Evolutionary conservation across 257 asterid species (phyloP).

Genomic region (Primulina tabacum): DNA sequence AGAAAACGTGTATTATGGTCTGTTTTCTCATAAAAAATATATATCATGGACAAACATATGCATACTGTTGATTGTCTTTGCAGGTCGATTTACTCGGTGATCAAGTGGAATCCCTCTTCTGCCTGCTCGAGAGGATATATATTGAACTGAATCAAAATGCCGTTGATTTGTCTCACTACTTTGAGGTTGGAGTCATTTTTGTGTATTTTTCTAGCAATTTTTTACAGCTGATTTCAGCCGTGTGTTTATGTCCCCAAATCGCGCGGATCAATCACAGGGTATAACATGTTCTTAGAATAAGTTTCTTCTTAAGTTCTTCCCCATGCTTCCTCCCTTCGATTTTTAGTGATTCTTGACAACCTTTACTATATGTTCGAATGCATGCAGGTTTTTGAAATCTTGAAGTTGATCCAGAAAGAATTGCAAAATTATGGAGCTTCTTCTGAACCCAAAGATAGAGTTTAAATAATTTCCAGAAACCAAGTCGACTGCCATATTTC

Average conservation of each 20-base stretch:
- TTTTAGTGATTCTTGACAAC: too few species aligned
- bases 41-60: background rate
- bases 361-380: background rate
- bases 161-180: conserved; percentile 36
- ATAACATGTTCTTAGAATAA: too few species aligned
- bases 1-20: too few species aligned
- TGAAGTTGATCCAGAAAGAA: conserved; percentile 55
- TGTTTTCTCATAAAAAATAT: too few species aligned
- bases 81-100: conserved; percentile 86
- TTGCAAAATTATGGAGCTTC: conserved; percentile 32
- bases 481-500: too few species aligned
- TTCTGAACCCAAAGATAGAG: conserved; percentile 1
- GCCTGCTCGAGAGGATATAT: conserved; percentile 54
- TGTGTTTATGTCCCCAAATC: too few species aligned
- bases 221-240: too few species aligned
- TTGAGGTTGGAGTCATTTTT: conserved; percentile 33
- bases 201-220: background rate
- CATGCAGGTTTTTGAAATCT: conserved; percentile 53
- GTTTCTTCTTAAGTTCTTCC: too few species aligned
- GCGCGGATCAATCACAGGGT: too few species aligned
- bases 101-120: conserved; percentile 59
- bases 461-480: too few species aligned
- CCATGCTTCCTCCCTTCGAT: too few species aligned
- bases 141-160: conserved; percentile 44
- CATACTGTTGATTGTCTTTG: background rate